Evolutionary conservation across 2,329 filamentous ascomycete genomes (phyloP), one percentile per base, ranked within the genome.

Genomic region (Cadophora sp.): DNA sequence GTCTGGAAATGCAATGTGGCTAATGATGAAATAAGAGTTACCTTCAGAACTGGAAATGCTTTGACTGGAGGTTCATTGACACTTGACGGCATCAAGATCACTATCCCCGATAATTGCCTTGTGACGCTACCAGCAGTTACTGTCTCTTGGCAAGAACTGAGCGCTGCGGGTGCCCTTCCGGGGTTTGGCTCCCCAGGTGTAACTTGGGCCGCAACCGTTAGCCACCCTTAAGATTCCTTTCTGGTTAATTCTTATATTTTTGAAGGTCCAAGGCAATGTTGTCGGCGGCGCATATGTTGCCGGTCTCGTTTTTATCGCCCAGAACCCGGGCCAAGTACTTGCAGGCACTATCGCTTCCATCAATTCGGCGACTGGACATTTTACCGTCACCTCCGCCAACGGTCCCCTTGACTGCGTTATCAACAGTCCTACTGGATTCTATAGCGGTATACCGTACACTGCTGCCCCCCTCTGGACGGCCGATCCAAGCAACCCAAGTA

Each of bases 401-500:
- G 36, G 41, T 18, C 60, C 66, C 16, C 64, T 66, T 14, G 63
- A 61, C 27, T 64, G 64, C 45, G 62, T 70, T 11, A 77, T 81
- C 73, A 83, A 80, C 62, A 82, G 83, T 63, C 82, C 82, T 18
- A 22, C 81, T 60, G 81, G 77, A 2, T 76, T 81, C 4, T 84
- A 80, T 72, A 39, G 36, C 36, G 78, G 79, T 8, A 76, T 78
- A 9, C 78, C 76, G 9, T 81, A 79, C 64, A 73, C 67, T 3
- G 76, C 72, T 1, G 73, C 75, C 11, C 80, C 80, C 0, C 79
- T 80, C 63, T 83, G 83, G 76, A 80, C 81, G 0, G 81, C 81
- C 1, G 83, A 85, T 69, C 81, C 83, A 59, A 76, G 80, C 65
- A 85, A 79, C 66, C 83, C 83, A 1, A 81, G 79, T 62, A 78